Percentiles rank a stretch among this genome's conserved stretches.
Evolutionary conservation across 495 filamentous ascomycete species (phyloP).

Genomic region (Penicillium lagena): DNA sequence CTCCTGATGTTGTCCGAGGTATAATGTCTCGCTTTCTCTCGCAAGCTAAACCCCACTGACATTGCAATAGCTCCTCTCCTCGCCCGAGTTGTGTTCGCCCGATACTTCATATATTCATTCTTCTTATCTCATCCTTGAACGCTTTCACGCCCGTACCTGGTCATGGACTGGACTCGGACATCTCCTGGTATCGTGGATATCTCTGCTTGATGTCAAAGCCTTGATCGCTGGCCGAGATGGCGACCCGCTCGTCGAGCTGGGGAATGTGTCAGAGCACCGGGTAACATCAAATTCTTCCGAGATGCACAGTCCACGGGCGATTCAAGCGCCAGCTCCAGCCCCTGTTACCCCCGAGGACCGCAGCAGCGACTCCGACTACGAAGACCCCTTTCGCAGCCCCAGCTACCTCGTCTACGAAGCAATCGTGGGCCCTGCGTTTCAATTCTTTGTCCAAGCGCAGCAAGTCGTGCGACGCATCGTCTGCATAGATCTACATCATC

Average conservation of each 20-base stretch:
- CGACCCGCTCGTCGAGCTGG: conserved; percentile 29
- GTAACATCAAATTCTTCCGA: not conserved
- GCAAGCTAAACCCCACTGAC: not conserved
- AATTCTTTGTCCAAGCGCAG: conserved; percentile 30
- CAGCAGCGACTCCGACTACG: not conserved
- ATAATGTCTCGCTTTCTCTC: not conserved
- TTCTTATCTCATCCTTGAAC: conserved; percentile 26
- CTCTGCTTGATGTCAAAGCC: conserved; percentile 34
- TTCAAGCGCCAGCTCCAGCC: not conserved
- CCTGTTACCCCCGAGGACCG: no score
- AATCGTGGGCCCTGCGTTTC: conserved; percentile 28
- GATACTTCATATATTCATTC: conserved; percentile 32
- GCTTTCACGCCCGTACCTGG: conserved; percentile 23
- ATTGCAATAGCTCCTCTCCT: conserved; percentile 19
- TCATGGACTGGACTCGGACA: conserved; percentile 24
- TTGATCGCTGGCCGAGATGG: conserved; percentile 35
- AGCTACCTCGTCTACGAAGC: conserved; percentile 28
- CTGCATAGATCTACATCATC: conserved; percentile 34
- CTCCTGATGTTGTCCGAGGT: conserved; percentile 38
- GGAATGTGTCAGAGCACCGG: conserved; percentile 11
- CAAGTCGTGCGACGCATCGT: conserved; percentile 34
- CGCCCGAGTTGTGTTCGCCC: conserved; percentile 18
- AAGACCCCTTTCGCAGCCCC: conserved; percentile 21
- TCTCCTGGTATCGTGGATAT: conserved; percentile 30
- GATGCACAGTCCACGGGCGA: not conserved